Evolutionary conservation across 495 filamentous ascomycete species (phyloP), one percentile per base, ranked within the genome.

Genomic region (Hypomontagnella monticulosa): DNA sequence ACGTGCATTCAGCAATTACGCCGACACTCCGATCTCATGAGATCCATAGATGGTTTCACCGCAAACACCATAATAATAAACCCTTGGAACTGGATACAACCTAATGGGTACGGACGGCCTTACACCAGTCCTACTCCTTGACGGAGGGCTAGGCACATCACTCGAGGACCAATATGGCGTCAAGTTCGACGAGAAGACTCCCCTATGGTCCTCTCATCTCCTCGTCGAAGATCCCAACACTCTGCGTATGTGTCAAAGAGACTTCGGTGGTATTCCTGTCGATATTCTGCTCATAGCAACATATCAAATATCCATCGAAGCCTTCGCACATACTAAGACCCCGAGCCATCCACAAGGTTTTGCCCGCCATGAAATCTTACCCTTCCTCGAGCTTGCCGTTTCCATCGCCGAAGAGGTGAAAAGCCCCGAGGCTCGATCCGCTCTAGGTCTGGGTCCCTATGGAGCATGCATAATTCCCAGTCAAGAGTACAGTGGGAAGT

Each of bases 131-230:
- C 73, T 77, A 12, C 71, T 90, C 54, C 82, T 90, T 18, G 88
- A 90, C 64, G 88, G 88, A 34, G 88, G 88, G 9, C 80, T 91
- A 0, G 88, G 88, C 14, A 89, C 88, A 16, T 83, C 87, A 12
- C 85, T 91, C 10, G 80, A 87, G 71, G 82, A 84, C 15, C 74
- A 79, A 12, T 82, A 86, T 65, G 66, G 73, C 30, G 72, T 79
- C 52, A 74, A 63, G 36, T 88, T 88, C 71, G 62, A 73, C 38
- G 71, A 77, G 34, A 50, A 64, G n/a, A 87, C 79, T 0, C 88
- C 88, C 0, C 78, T 90, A 23, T 91, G 88, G 88, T 87, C 88
- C 3, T 86, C 86, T 0, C 83, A 90, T 61, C 77, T 88, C 15
- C 80, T 91, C 9, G 57, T 89, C 51, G 71, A 75, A 41, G 73